Evolutionary conservation across 2,329 filamentous ascomycete genomes (phyloP).

Genomic region (Cytospora paraplurivora): DNA sequence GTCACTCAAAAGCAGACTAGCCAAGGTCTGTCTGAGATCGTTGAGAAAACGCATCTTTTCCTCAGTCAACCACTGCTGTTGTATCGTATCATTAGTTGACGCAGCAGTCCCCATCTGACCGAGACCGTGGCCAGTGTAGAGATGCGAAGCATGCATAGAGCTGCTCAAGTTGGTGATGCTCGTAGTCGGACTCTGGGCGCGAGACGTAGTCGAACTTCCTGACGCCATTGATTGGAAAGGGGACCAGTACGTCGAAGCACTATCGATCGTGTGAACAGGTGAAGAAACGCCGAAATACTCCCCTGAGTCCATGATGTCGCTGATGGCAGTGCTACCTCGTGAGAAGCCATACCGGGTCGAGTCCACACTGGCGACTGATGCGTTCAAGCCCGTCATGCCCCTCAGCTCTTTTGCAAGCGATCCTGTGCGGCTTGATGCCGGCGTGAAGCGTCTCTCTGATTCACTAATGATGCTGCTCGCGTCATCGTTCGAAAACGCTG

Average conservation of each 20-base stretch:
- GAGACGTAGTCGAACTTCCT: conserved; percentile 60
- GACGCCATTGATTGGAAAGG: conserved; percentile 74
- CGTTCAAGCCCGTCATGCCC: conserved; percentile 60
- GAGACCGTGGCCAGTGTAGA: conserved; percentile 49
- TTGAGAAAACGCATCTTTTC: conserved; percentile 79
- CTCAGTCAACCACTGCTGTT: conserved; percentile 61
- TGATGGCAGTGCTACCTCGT: conserved; percentile 57
- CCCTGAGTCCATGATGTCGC: conserved; percentile 69
- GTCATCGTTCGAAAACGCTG: conserved; percentile 53
- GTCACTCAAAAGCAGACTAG: conserved; percentile 84
- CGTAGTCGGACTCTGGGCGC: conserved; percentile 63
- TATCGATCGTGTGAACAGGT: conserved; percentile 72
- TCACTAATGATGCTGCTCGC: conserved; percentile 57
- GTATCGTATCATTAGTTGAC: conserved; percentile 68
- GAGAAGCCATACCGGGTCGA: conserved; percentile 66
- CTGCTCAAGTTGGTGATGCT: conserved; percentile 61
- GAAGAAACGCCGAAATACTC: conserved; percentile 70
- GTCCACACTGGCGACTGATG: conserved; percentile 70
- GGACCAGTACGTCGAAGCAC: conserved; percentile 84
- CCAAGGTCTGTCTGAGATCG: conserved; percentile 77
- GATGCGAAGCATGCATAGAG: conserved; percentile 47
- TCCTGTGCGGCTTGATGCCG: conserved; percentile 47
- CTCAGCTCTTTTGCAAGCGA: conserved; percentile 61
- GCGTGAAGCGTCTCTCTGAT: conserved; percentile 51
- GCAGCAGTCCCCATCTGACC: conserved; percentile 65